Evolutionary conservation across 2,329 filamentous ascomycete genomes (phyloP).

Genomic region (Colletotrichum cuscutae): DNA sequence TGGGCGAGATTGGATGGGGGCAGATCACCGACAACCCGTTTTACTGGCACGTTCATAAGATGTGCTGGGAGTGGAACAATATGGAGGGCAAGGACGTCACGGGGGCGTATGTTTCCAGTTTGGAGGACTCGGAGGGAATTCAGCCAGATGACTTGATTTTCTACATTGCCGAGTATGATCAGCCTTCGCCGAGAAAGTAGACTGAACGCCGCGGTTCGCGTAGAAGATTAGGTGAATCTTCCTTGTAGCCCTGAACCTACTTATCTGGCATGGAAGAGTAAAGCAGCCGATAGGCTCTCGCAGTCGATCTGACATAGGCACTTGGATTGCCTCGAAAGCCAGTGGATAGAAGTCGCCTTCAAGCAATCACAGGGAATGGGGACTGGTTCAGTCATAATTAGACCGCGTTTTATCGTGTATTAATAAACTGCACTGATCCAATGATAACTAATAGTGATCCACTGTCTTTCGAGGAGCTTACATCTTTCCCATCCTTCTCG

Average conservation of each 20-base stretch:
- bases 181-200: neutral
- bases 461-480: neutral
- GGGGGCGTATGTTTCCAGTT: neutral
- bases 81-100: neutral
- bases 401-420: too few relatives aligned
- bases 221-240: neutral
- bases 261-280: neutral
- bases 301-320: neutral
- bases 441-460: too few relatives aligned
- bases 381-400: too few relatives aligned
- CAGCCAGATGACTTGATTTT: neutral
- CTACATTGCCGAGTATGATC: neutral
- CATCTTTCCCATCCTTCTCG: slow-evolving; percentile 17
- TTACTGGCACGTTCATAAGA: neutral
- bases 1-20: neutral
- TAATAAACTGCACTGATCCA: too few relatives aligned
- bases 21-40: neutral
- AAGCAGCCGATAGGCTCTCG: neutral
- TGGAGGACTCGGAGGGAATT: neutral
- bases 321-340: neutral
- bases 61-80: neutral
- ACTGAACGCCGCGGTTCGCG: neutral
- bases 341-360: neutral
- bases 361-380: fast-evolving
- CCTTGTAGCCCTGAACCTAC: neutral